Conservation (phyloP, 2,329 filamentous ascomycete species). For the Westerdykella aurantiaca region DNA sequence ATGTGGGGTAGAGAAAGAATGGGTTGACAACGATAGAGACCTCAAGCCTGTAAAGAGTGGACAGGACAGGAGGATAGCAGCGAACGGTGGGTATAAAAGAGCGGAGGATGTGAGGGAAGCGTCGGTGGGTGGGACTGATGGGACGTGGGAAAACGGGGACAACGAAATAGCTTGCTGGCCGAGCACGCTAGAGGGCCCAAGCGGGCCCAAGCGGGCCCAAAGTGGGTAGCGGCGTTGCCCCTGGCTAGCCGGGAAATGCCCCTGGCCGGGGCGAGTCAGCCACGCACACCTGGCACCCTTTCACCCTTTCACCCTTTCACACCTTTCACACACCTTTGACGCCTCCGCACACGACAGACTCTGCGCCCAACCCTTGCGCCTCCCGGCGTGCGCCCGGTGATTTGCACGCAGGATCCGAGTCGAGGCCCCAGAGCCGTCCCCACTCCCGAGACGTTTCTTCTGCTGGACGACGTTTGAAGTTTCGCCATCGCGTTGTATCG, state of each 20-base stretch:
- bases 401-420: no score
- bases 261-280: background rate
- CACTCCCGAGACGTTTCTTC: no score
- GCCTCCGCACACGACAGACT: no score
- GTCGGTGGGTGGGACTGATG: background rate
- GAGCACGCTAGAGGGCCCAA: background rate
- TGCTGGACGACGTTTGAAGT: no score
- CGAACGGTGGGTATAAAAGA: background rate
- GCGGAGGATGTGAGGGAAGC: background rate
- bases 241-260: background rate
- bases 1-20: conserved; percentile 23
- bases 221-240: background rate
- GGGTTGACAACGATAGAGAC: conserved; percentile 25
- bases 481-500: no score
- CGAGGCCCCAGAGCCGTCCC: no score
- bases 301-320: background rate
- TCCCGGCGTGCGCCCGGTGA: no score
- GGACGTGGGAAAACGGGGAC: background rate
- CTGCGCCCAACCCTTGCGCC: no score
- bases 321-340: no score
- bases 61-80: conserved; percentile 15
- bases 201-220: background rate
- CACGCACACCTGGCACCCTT: background rate
- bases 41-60: conserved; percentile 38
- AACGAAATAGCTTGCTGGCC: background rate